A percentile compares a stretch with the other conserved stretches of the same genome.
phyloP scores from a whole-genome alignment of 495 filamentous ascomycete species.

The Aspergillus cristatus region DNA sequence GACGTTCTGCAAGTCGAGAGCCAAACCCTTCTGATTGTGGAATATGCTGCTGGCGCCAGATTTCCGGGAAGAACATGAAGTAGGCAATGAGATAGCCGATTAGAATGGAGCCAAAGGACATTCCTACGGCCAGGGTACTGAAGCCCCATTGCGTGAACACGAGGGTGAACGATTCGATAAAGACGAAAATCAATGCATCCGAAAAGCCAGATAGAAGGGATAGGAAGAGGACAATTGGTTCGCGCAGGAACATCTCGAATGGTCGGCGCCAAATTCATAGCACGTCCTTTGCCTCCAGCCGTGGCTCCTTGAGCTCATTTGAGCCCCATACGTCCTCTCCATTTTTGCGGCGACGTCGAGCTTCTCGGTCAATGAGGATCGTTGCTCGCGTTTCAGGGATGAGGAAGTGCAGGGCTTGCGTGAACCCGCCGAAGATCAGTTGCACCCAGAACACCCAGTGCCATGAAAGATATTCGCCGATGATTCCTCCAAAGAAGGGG shows the following conservation, averaged over 20 bases:
- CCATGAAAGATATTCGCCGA: slow-evolving; percentile 50
- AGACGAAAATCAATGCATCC: slow-evolving; percentile 65
- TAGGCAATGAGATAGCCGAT: slow-evolving; percentile 55
- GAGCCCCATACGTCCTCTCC: slow-evolving; percentile 49
- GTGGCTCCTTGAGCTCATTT: slow-evolving; percentile 35
- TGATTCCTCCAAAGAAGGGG: slow-evolving; percentile 67
- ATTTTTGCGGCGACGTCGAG: slow-evolving; percentile 47
- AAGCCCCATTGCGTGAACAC: slow-evolving; percentile 58
- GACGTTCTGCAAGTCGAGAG: slow-evolving; percentile 41
- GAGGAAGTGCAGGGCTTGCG: slow-evolving; percentile 54
- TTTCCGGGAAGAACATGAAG: slow-evolving; percentile 48
- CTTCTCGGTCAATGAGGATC: slow-evolving; percentile 51
- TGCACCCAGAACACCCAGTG: slow-evolving; percentile 68
- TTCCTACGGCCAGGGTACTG: slow-evolving; percentile 38
- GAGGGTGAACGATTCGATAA: slow-evolving; percentile 51
- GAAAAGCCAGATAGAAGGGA: slow-evolving; percentile 63
- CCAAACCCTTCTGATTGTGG: slow-evolving; percentile 25
- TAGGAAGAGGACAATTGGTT: slow-evolving; percentile 58
- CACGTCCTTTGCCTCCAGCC: slow-evolving; percentile 23
- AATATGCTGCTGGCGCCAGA: slow-evolving; percentile 35
- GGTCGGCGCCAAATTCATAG: slow-evolving; percentile 52
- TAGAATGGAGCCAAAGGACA: slow-evolving; percentile 49
- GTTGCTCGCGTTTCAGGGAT: slow-evolving; percentile 59
- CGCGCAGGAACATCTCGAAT: slow-evolving; percentile 61
- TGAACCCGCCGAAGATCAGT: slow-evolving; percentile 54